These are phyloP conservation scores for Chamaecrista fasciculata DNA, from an alignment of 306 rosid species.

Conservation along the genomic window DNA sequence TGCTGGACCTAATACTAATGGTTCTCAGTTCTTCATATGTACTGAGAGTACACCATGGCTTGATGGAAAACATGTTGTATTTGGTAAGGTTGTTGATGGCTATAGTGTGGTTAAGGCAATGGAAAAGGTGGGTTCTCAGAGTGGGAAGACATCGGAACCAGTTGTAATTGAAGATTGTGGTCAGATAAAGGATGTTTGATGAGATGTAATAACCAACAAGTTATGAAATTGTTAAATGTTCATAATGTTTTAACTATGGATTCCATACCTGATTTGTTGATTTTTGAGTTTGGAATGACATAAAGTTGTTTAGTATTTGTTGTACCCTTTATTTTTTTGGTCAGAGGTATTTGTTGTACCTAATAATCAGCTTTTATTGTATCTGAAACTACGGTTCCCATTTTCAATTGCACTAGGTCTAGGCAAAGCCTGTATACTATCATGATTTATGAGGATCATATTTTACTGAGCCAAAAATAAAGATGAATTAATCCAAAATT, in stretches of 20 bases:
- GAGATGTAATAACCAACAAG: background rate
- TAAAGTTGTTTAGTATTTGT: too few species aligned
- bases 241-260: too few species aligned
- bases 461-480: too few species aligned
- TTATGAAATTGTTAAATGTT: background rate
- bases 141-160: slow-evolving; percentile 50
- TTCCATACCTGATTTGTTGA: background rate
- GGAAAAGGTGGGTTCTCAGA: slow-evolving; percentile 69
- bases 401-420: too few species aligned
- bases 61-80: slow-evolving; percentile 87
- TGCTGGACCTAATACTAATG: slow-evolving; percentile 70
- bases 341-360: too few species aligned
- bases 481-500: too few species aligned
- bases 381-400: too few species aligned
- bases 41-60: slow-evolving; percentile 65
- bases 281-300: too few species aligned
- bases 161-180: slow-evolving; percentile 88
- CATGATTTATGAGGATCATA: too few species aligned
- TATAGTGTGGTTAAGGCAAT: slow-evolving; percentile 62
- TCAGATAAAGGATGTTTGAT: slow-evolving; percentile 31
- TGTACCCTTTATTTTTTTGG: too few species aligned
- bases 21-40: slow-evolving; percentile 85
- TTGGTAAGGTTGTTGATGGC: slow-evolving; percentile 85
- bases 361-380: too few species aligned
- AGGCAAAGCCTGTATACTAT: too few species aligned